Evolutionary conservation across 495 filamentous ascomycete species (phyloP), one percentile per base, ranked within the genome.

Genomic region (Lophiotrema nucula): DNA sequence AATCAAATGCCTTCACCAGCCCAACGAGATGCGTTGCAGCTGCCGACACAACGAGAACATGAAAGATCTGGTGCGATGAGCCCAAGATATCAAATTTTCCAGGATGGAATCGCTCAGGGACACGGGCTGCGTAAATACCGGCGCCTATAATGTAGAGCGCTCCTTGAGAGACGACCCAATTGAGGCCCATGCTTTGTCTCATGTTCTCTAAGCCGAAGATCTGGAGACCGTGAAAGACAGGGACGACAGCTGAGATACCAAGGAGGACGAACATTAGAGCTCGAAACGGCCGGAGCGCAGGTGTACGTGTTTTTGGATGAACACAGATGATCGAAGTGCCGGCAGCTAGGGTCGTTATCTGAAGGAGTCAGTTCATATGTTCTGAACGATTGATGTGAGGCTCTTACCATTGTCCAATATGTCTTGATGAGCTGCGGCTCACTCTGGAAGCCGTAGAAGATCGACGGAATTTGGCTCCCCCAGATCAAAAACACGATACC

Each of bases 211-310:
- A 46, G 10, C 86, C 86, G 65, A 87, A 88, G 12, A 87, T 66
- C 18, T 60, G 51, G 28, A 93, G 43, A 13, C 87, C 90, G 67
- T 96, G 90, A 43, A 89, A 39, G 18, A 89, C 82, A 0, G 93
- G 93, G 48, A 96, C 77, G 18, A 92, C 74, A 5, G 88, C 90
- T 11, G 89, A 96, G 39, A 90, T 74, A 10, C 93, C 93, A 74
- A 97, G 87, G 23, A 80, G 81, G 37, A 96, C 85, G 70, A 97
- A 98, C 90, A 97, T 95, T 51, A 79, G 75, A 10, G 95, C 90
- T 37, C 93, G 84, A 69, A 95, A 90, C 13, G 89, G 89, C 13
- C 92, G 79, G 83, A 85, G 93, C 19, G 74, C 75, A 4, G 93
- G 87, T 0, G 89, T 88, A 31, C 93, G 82, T 72, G 97, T 96